These are phyloP conservation scores for Alternaria panax DNA, from an alignment of 2,329 filamentous ascomycete genomes.

Conservation along the genomic window DNA sequence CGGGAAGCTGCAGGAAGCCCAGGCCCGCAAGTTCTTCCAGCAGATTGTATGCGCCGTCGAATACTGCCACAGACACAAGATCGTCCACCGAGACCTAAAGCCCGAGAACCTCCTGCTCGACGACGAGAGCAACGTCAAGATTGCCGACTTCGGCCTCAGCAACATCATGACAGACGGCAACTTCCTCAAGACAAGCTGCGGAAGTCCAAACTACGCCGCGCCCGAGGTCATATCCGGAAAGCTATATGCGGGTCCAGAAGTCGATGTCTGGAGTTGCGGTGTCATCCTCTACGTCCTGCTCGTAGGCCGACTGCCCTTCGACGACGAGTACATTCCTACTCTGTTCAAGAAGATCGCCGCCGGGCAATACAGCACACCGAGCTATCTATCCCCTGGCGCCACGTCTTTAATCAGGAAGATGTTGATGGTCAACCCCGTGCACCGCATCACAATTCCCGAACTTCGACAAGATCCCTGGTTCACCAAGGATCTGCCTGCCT, in stretches of 20 bases:
- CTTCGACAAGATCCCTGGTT: constrained; percentile 97
- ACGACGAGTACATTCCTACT: constrained; percentile 97
- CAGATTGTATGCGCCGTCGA: constrained; percentile 99
- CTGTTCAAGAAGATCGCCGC: constrained; percentile 98
- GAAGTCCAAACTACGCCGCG: constrained; percentile 96
- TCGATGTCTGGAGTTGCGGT: constrained; percentile 97
- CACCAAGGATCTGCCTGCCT: constrained; percentile 81
- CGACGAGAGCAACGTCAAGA: constrained; percentile 96
- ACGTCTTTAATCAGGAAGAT: constrained; percentile 85
- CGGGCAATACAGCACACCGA: constrained; percentile 90
- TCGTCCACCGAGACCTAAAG: constrained; percentile 96
- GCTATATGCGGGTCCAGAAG: constrained; percentile 94
- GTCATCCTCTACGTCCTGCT: constrained; percentile 77
- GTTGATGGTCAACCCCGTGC: constrained; percentile 93
- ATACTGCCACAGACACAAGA: constrained; percentile 98
- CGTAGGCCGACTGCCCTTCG: constrained; percentile 82
- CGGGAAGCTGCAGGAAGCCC: constrained; percentile 86
- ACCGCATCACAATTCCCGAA: constrained; percentile 91
- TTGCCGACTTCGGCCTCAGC: constrained; percentile 96
- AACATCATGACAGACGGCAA: constrained; percentile 99
- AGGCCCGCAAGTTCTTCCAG: constrained; percentile 98
- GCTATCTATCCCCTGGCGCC: constrained; percentile 87
- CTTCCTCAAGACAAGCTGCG: constrained; percentile 97
- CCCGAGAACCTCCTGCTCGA: constrained; percentile 96
- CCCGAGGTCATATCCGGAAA: constrained; percentile 98